Conservation (phyloP, 2,329 filamentous ascomycete genomes). For the Stagonosporopsis chrysanthemi region DNA sequence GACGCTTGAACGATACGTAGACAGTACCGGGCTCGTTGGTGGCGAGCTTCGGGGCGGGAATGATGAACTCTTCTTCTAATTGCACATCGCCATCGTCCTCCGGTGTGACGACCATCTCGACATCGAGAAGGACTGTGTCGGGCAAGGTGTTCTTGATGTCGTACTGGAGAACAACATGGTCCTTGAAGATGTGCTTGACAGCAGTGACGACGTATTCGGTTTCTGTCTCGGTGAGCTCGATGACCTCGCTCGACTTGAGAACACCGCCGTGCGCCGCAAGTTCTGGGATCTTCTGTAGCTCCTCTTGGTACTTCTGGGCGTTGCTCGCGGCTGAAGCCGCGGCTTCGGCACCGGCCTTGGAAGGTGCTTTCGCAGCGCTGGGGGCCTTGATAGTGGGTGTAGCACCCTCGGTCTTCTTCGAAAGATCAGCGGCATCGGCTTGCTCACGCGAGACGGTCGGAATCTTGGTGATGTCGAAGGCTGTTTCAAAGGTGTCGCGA, state of each 20-base stretch:
- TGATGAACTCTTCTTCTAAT: constrained; percentile 86
- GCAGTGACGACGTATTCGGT: constrained; percentile 95
- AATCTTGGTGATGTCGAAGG: constrained; percentile 91
- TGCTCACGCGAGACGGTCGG: constrained; percentile 95
- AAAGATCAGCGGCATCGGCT: constrained; percentile 93
- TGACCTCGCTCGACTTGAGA: constrained; percentile 85
- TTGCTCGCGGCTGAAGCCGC: constrained; percentile 78
- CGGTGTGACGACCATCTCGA: constrained; percentile 77
- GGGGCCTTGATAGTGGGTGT: constrained; percentile 94
- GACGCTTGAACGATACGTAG: constrained; percentile 92
- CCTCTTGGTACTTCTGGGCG: constrained; percentile 87
- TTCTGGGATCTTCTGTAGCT: constrained; percentile 88
- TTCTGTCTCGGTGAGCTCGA: constrained; percentile 95
- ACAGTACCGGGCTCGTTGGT: constrained; percentile 91
- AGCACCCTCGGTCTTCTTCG: constrained; percentile 93
- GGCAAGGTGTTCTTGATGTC: constrained; percentile 97
- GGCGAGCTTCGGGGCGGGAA: constrained; percentile 81
- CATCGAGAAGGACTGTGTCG: constrained; percentile 65
- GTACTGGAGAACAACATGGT: constrained; percentile 94
- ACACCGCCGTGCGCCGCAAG: constrained; percentile 87
- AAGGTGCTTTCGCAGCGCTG: constrained; percentile 77
- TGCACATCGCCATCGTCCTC: constrained; percentile 79
- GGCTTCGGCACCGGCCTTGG: constrained; percentile 73
- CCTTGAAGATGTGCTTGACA: constrained; percentile 97
- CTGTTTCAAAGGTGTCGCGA: constrained; percentile 79